Evolutionary conservation across 2,329 filamentous ascomycete genomes (phyloP).

Genomic region (Penicillium sumatraense): DNA sequence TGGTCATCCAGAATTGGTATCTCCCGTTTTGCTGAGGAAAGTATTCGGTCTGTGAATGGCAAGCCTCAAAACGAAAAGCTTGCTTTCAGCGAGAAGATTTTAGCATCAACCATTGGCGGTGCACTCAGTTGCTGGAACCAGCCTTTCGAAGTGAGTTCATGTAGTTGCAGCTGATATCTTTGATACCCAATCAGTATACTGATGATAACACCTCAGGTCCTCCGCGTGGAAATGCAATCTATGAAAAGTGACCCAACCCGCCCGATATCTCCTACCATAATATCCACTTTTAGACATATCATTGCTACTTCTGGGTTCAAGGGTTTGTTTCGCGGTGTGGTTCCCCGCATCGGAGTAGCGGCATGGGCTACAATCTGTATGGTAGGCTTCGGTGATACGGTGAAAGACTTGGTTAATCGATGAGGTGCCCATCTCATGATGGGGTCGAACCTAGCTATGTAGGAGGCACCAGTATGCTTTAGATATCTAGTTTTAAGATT

Average conservation of each 20-base stretch:
- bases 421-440: too few relatives aligned
- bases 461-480: too few relatives aligned
- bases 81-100: conserved; percentile 17
- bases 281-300: conserved; percentile 1
- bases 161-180: neutral
- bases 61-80: conserved; percentile 2
- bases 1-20: conserved; percentile 24
- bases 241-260: conserved; percentile 3
- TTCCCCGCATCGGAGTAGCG: conserved; percentile 22
- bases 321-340: conserved; percentile 21
- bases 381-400: conserved; percentile 21
- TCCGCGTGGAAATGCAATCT: conserved; percentile 7
- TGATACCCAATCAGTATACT: neutral
- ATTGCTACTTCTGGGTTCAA: conserved; percentile 11
- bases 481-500: too few relatives aligned
- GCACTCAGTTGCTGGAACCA: conserved; percentile 25
- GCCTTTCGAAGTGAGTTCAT: conserved; percentile 22
- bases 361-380: conserved; percentile 24
- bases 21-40: conserved; percentile 32
- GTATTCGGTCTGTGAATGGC: conserved; percentile 10
- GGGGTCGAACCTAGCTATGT: too few relatives aligned
- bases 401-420: conserved; percentile 2
- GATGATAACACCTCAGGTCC: neutral
- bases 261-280: neutral
- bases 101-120: conserved; percentile 24